Base-by-base conservation (phyloP, 2,329 filamentous ascomycete species). In the Colletotrichum liriopes region DNA sequence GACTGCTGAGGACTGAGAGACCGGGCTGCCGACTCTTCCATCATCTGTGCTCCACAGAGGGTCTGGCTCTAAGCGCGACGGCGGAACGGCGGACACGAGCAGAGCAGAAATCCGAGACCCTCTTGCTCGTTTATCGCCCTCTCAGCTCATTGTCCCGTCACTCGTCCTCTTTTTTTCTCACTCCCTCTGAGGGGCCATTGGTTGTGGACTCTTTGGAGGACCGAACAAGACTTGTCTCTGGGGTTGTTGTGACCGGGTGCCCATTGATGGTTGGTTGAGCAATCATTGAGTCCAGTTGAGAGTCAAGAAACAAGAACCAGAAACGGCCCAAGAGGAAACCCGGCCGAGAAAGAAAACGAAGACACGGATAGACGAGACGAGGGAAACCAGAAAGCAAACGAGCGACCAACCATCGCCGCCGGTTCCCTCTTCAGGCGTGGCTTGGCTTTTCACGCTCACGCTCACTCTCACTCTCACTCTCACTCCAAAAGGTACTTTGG, bases 41-140 rank as follows among this genome's bases (percentile, higher is more conserved):
- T 65, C 52, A 58, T 58, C 41, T 35, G 52, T 51, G 66, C 59
- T 69, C 66, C 51, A 69, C 51, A 64, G 66, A 65, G 66, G 66
- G 52, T 68, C 65, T 60, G 35, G 11, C 47, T 35, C 37, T 63
- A 52, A 39, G 52, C 54, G 58, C 58, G 58, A 47, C 58, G 47
- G 55, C 56, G 35, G 47, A n/a, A 41, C 66, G 51, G 32, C 66
- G 51, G 66, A 47, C 49, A 54, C 47, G 58, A 66, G 49, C 37
- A 55, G 35, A 63, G 54, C 52, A 63, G 45, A 63, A 63, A 61
- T 16, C 39, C n/a, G 61, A 39, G 59, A 62, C 59, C 45, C 47
- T 54, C 47, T 43, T 18, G 12, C 18, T 39, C 49, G 41, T 32
- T 64, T 35, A 47, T 23, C 32, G 35, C 8, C 58, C 32, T 49